Evolutionary conservation across 2,329 filamentous ascomycete species (phyloP), one percentile per base, ranked within the genome.

Genomic region (Cercospora sp.): DNA sequence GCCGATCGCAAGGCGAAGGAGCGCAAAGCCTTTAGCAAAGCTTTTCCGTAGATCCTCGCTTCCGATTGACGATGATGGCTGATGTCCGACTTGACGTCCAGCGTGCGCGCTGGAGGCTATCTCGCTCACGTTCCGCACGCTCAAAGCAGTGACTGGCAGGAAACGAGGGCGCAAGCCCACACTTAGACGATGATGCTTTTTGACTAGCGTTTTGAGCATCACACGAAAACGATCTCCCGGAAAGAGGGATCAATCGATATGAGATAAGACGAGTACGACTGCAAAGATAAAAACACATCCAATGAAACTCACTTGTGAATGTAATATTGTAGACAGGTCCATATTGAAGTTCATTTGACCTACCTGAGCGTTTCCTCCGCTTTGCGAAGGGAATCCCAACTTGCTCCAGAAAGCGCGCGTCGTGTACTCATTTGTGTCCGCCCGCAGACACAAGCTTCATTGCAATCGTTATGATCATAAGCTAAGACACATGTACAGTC

Each of bases 21-120:
- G 84, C 96, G 94, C 87, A 92, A 91, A 74, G 91, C 90, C 5
- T 97, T 94, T 79, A 91, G 91, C 83, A 98, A 97, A 83, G 95
- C 96, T 82, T 98, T 98, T 78, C 80, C 84, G 30, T 64, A 58
- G 51, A 45, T 51, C 53, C 53, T 58, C 30, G 28, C 20, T 51
- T 48, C 2, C 45, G 45, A 26, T 51, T 51, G 18, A 23, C 18
- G 45, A 51, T 23, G 45, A 20, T 20, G n/a, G n/a, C 6, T 48
- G 42, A 7, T 48, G 42, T 48, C n/a, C 9, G 10, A n/a, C 18
- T 16, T 7, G 31, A 13, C 13, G 31, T 33, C 10, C 31, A 8
- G 10, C 12, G 4, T 33, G 31, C 31, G 31, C 12, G 12, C 12
- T 13, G 31, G 7, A 33, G 10, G 12, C 31, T 5, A 33, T 33